Evolutionary conservation across 2,329 filamentous ascomycete genomes (phyloP), one percentile per base, ranked within the genome.

Genomic region (Penicillium concentricum): DNA sequence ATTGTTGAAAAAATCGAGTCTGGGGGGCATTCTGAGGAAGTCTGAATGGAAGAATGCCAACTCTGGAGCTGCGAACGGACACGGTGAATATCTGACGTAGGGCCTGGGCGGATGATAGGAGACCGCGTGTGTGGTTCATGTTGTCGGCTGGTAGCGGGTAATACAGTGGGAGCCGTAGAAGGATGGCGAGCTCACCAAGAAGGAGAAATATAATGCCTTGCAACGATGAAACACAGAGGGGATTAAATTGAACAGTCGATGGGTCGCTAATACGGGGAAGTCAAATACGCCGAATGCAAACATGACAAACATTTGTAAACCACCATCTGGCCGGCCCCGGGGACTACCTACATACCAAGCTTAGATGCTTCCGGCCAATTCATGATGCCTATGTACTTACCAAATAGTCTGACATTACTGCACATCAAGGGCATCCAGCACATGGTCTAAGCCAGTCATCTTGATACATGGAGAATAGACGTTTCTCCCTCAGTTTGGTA

Each of bases 61-160:
- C 9, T 49, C 50, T 65, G 28, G 63, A 39, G 26, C 44, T 52
- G 54, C 59, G 50, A 39, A 61, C 46, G 18, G 72, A 63, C 32
- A 61, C 7, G 16, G 71, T 48, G 59, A 73, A 72, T 46, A 64
- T 67, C 44, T 62, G 66, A 51, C 70, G 70, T 51, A 73, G 60
- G 18, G 66, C 68, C 46, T 71, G 70, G 47, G 70, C 66, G 12
- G 67, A 68, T 7, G 70, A 72, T 39, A 70, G 53, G 57, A 74
- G 65, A 42, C 69, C 63, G 50, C 72, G 70, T 30, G 64, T 67
- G 56, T 72, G 70, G 53, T 67, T 71, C 72, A 74, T 74, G 18
- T 54, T 65, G 55, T 15, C 22, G 20, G 38, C 38, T 28, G 20
- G 16, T 44, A 18, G 15, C 16, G 9, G 18, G 13, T 12, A 51